phyloP scores from a whole-genome alignment of 495 filamentous ascomycete species.

The Polyplosphaeria fusca region DNA sequence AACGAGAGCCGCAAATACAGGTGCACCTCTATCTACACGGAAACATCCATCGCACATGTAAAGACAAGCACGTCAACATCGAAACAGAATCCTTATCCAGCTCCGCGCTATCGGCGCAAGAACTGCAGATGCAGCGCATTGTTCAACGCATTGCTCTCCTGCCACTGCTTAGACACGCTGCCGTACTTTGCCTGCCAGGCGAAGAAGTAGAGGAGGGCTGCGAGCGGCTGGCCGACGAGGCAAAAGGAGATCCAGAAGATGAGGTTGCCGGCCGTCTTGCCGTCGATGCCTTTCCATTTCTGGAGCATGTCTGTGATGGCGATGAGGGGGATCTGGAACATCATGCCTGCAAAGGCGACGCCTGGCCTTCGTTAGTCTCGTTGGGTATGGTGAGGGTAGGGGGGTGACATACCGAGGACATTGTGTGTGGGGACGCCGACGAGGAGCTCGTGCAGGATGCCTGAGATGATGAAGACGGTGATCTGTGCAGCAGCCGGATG shows the following conservation, averaged over 20 bases:
- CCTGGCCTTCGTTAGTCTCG: conserved; percentile 46
- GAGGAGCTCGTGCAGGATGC: conserved; percentile 83
- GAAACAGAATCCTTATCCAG: no score
- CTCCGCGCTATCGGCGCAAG: no score
- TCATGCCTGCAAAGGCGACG: conserved; percentile 90
- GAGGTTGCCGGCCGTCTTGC: conserved; percentile 76
- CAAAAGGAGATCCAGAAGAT: conserved; percentile 97
- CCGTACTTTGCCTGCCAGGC: conserved; percentile 99
- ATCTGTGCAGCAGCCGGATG: conserved; percentile 62
- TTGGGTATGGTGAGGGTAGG: neutral
- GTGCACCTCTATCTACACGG: no score
- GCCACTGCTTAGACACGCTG: conserved; percentile 53
- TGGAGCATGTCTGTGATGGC: conserved; percentile 72
- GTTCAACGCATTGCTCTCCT: no score
- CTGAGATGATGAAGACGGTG: conserved; percentile 81
- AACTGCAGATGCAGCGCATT: no score
- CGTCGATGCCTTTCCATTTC: conserved; percentile 68
- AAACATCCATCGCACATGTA: no score
- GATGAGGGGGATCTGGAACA: conserved; percentile 87
- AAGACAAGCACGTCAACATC: no score
- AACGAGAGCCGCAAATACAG: no score
- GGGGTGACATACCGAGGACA: conserved; percentile 63
- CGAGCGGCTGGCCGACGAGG: conserved; percentile 87
- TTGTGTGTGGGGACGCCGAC: conserved; percentile 97
- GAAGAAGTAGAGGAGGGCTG: conserved; percentile 88